Base-by-base conservation (phyloP, 805 yeast species). In the Kuraishia molischiana region DNA sequence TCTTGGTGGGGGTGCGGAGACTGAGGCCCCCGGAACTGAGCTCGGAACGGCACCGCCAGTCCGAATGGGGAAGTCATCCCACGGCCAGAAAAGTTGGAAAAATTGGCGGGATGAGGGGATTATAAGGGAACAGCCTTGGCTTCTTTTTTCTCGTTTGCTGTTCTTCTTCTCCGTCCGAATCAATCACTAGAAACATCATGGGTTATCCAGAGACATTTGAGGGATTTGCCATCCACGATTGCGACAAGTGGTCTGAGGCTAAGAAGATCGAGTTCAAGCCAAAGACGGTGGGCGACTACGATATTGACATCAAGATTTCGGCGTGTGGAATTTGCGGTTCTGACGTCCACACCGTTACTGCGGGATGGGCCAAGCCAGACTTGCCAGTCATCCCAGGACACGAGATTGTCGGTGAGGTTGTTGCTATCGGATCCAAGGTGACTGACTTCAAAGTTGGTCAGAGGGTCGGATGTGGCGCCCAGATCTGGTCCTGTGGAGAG, bases 391-490 rank as follows among this genome's bases (percentile, higher is more conserved):
- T 67, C 29, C 64, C 61, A 6, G 86, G 86, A 24, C 85, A 79
- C 54, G 85, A 79, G 53, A 67, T 79, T 44, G 60, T 79, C 33
- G 85, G 85, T 32, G 62, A 54, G 28, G 79, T 79, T 20, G 64
- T 72, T 15, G 66, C 62, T 28, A 63, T 80, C 30, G 95, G 92
- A 38, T 47, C 64, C n/a, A 61, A 69, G 26, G 75, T 82, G 45
- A 55, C 58, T 8, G 63, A 43, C 38, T 67, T 59, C 61, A 72
- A 66, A 52, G 54, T 79, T 15, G 95, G 94, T 39, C 79, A 85
- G 46, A 66, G 85, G 45, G 92, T 82, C 20, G 95, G 90, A 38
- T 69, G 82, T 36, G 95, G 95, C 48, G 90, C 92, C 19, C 78
- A 74, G 51, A 64, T 69, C 19, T 62, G 60, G 41, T 63, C 82